Evolutionary conservation across 768 basidiomycete species (phyloP), one percentile per base, ranked within the genome.

Genomic region (Neoboletus subvelutipes): DNA sequence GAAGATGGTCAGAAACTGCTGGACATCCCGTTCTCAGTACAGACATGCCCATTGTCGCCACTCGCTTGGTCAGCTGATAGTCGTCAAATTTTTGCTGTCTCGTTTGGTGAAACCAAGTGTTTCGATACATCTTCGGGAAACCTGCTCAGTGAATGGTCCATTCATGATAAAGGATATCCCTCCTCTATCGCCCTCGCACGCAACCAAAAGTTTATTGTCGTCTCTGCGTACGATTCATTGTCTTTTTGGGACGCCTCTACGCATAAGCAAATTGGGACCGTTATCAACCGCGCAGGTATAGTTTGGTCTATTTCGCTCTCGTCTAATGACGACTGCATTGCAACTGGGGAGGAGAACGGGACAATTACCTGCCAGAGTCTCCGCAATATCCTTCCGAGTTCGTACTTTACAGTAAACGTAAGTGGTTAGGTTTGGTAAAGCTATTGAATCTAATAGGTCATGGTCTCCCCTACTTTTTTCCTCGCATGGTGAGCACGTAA

Each of bases 21-120:
- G 48, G 45, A 34, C 4, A 41, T 41, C 26, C 45, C 52, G 5
- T 57, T 40, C 13, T 34, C 42, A 6, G 5, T 1, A 3, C 0
- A 15, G 4, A 8, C 3, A 0, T 31, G 13, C 12, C 11, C 12
- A 4, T 22, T 28, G 9, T 29, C 58, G 0, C 20, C 39, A 5
- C 39, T 48, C 5, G 20, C 45, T 3, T 59, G 50, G 55, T 57
- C 55, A 0, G n/a, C 31, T 11, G 51, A 62, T 10, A 52, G 61
- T n/a, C 29, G 24, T 34, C 33, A 54, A 8, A 17, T 62, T 2
- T 54, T 54, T 17, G 45, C 51, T 46, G 29, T 22, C 15, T 15
- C 42, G 22, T 15, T 1, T 15, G 42, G 22, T 5, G 22, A 12
- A 20, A 12, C 0, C 42, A 9, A 15, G 13, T 8, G 22, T 42